Evolutionary conservation across 148 eudicot species (phyloP), one percentile per base, ranked within the genome.

Genomic region (Vaccinium myrtillus): DNA sequence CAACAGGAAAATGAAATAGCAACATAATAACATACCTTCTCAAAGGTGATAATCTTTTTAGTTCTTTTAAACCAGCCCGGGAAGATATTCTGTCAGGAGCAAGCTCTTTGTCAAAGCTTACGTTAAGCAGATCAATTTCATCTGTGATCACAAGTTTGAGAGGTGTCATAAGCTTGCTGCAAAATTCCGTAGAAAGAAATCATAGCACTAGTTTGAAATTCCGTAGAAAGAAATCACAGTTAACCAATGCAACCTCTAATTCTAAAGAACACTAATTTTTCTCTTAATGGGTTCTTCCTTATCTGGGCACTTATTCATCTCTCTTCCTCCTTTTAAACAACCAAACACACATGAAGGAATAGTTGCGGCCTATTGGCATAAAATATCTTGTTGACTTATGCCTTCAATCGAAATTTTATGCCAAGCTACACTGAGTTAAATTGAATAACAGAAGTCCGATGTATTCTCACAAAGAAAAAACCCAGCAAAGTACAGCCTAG

Each of bases 11-110:
- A 2, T 1, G 2, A 85, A 48, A 61, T 61, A 61, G 80, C 70
- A 12, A 76, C 63, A 59, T 58, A 15, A 50, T 54, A 77, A 18
- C 49, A 87, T 83, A 96, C 99, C 94, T 94, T 91, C 99, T 94
- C 83, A 85, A 84, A 81, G 96, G 93, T 25, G 95, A 93, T 77
- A 91, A 84, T 86, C 88, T 90, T 86, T 87, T 74, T 83, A 97
- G 95, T 83, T 95, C 99, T 84, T 90, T 85, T 59, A 95, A 75
- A 73, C 98, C 99, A 51, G 92, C 92, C 86, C 91, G 88, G 32
- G 94, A 94, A 87, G 99, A 92, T 84, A 97, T 88, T 92, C 99
- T 92, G 88, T 97, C 99, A 78, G 99, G 99, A 83, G 99, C 99
- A 89, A 89, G 86, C 65, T 89, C 88, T 36, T 93, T 92, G 79